A percentile compares a stretch with the other conserved stretches of the same genome.
These are phyloP conservation scores for Populus euphratica DNA, from an alignment of 345 rosid genomes.

Conservation along the genomic window DNA sequence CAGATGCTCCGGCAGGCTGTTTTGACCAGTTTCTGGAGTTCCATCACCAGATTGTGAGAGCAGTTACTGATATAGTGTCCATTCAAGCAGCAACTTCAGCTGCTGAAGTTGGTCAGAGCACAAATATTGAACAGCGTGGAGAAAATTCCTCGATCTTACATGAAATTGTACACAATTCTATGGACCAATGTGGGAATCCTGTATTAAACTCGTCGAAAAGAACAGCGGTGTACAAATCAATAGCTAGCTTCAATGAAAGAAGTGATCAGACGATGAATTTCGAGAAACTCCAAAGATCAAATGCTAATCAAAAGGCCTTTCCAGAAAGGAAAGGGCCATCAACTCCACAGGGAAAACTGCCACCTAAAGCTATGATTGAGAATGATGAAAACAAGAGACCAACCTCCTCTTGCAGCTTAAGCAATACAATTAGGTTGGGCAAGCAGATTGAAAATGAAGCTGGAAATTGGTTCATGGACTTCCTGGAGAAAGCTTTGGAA, in stretches of 20 bases:
- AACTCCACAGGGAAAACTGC: slow-evolving; percentile 37
- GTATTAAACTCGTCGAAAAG: slow-evolving; percentile 39
- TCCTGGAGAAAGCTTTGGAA: slow-evolving; percentile 68
- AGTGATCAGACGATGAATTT: slow-evolving; percentile 35
- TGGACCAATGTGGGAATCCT: slow-evolving; percentile 38
- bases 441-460: slow-evolving; percentile 74
- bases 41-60: slow-evolving; percentile 59
- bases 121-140: slow-evolving; percentile 33
- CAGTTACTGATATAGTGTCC: slow-evolving; percentile 58
- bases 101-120: slow-evolving; percentile 27
- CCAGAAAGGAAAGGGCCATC: slow-evolving; percentile 33
- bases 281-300: slow-evolving; percentile 40
- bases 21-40: slow-evolving; percentile 76
- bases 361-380: slow-evolving; percentile 34
- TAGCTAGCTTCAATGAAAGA: slow-evolving; percentile 40
- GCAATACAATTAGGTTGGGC: slow-evolving; percentile 57
- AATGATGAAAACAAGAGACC: slow-evolving; percentile 77
- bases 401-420: slow-evolving; percentile 25
- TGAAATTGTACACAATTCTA: slow-evolving; percentile 49
- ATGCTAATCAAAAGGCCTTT: slow-evolving; percentile 19
- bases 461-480: slow-evolving; percentile 88
- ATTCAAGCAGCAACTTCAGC: slow-evolving; percentile 60
- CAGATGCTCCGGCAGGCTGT: slow-evolving; percentile 63
- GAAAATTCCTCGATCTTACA: slow-evolving; percentile 47
- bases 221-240: slow-evolving; percentile 48